Evolutionary conservation across 2,329 filamentous ascomycete species (phyloP), one percentile per base, ranked within the genome.

Genomic region (Stromatinia cepivora): DNA sequence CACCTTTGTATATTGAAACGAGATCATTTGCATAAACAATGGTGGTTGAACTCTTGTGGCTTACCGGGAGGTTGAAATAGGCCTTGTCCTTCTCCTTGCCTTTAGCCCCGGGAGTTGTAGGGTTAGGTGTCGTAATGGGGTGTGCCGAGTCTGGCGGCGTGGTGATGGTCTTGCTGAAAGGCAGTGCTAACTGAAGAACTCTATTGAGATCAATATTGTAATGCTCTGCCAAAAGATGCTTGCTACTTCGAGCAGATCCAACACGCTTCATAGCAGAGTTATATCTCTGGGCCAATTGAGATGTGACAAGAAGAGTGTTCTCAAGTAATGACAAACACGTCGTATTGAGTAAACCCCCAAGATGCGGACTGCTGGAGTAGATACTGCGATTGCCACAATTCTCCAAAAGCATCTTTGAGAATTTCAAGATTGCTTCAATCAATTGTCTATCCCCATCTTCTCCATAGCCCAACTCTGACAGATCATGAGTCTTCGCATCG

Each of bases 341-440:
- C 57, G 92, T 94, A 80, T 97, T 92, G 70, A 99, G 86, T 53
- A 99, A 85, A 78, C 94, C 90, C 78, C 94, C 95, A 71, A 99
- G 83, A 76, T 96, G 92, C 73, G 90, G 86, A 79, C 94, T 98
- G 83, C 95, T 99, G 71, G 91, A 92, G 79, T 98, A 99, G 76
- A 99, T 89, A 81, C 94, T 97, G 75, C 96, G 87, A 78, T 99
- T 99, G 70, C 94, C 95, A 80, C 95, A 99, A 78, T 97, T 95
- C 79, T 98, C 93, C 65, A 98, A 82, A 42, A 99, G 84, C 79
- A 97, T 87, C 71, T 90, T 88, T 31, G 94, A 97, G 80, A 99
- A 99, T 75, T 87, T 85, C 71, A 99, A 84, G 67, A 98, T 86
- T 42, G 87, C 85, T 78, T 97, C 90, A 69, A 98, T 82, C 71